Conservation (phyloP, 257 asterid species). For the Solanum neorickii region DNA sequence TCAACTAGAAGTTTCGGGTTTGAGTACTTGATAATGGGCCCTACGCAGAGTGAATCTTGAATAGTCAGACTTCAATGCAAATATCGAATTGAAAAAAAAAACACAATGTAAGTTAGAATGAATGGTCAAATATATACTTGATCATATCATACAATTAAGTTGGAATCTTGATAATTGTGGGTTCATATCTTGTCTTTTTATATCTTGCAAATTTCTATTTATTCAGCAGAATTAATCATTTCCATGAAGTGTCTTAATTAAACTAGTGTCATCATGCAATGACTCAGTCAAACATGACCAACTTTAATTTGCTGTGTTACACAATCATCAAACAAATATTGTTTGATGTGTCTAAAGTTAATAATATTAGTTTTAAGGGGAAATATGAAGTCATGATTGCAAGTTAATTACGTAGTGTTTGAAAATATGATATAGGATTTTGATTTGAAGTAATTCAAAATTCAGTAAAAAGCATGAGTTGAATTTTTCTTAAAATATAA, state of each 20-base stretch:
- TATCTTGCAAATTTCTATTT: neutral
- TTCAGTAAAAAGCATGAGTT: neutral
- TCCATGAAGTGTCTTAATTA: neutral
- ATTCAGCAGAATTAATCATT: neutral
- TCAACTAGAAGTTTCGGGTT: accelerated
- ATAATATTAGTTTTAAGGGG: neutral
- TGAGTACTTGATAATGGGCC: accelerated
- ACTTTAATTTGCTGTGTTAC: neutral
- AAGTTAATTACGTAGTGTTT: too few relatives aligned
- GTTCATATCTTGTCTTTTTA: neutral
- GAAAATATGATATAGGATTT: neutral
- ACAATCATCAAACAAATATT: neutral
- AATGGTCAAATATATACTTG: neutral
- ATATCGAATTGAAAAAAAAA: accelerated
- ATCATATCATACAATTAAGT: neutral
- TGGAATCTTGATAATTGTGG: neutral
- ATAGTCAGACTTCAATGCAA: accelerated
- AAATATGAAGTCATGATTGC: too few relatives aligned
- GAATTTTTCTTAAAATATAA: neutral
- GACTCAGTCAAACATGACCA: neutral
- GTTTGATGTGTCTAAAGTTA: neutral
- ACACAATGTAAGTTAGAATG: neutral
- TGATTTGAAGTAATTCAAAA: neutral
- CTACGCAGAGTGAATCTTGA: accelerated
- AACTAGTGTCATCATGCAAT: neutral